Percentiles rank a stretch among this genome's conserved stretches.
phyloP scores from a whole-genome alignment of 1,139 yeast genomes.

The Diutina scorzettiae region DNA sequence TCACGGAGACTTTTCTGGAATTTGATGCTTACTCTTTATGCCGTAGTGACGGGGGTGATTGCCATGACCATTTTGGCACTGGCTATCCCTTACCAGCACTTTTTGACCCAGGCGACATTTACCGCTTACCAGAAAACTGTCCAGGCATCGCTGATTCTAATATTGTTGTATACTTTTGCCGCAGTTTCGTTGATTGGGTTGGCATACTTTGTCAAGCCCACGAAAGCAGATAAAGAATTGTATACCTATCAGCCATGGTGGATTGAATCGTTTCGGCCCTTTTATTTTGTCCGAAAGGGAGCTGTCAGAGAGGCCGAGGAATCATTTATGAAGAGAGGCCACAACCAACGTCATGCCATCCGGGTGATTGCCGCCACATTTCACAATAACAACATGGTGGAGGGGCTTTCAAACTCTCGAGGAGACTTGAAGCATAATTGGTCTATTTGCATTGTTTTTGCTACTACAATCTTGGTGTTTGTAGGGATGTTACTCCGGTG shows the following conservation, averaged over 20 bases:
- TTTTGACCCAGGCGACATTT: neutral
- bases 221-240: neutral
- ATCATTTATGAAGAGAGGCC: slow-evolving; percentile 4
- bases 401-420: neutral
- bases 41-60: slow-evolving; percentile 2
- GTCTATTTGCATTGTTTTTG: neutral
- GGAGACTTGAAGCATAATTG: neutral
- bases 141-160: neutral
- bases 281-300: slow-evolving; percentile 2
- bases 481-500: slow-evolving; percentile 1
- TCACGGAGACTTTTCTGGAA: slow-evolving; percentile 4
- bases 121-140: slow-evolving; percentile 1
- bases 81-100: slow-evolving; percentile 4
- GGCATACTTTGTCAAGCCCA: slow-evolving; percentile 6
- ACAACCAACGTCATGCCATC: slow-evolving; percentile 3
- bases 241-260: slow-evolving; percentile 6
- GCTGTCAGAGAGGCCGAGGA: slow-evolving; percentile 3
- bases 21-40: slow-evolving; percentile 1
- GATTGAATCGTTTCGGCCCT: slow-evolving; percentile 3
- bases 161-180: slow-evolving; percentile 1
- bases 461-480: slow-evolving; percentile 2
- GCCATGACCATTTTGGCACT: slow-evolving; percentile 3
- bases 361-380: slow-evolving; percentile 3
- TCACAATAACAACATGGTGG: slow-evolving; percentile 2
- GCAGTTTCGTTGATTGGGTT: neutral